Evolutionary conservation across 192 early-diverging fungal species (phyloP).

Genomic region (Piromyces finnis): DNA sequence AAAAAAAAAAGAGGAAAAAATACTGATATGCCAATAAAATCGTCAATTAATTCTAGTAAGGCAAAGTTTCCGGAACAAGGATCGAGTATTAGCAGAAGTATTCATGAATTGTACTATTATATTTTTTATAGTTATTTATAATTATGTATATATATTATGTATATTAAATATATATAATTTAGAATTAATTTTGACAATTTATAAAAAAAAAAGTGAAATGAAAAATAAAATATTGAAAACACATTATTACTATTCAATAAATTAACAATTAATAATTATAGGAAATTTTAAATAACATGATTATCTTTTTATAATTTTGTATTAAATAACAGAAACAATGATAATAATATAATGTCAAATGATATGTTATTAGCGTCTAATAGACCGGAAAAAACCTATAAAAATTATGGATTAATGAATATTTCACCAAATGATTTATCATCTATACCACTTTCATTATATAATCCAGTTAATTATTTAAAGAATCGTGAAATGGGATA

Average conservation of each 20-base stretch:
- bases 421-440: neutral
- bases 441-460: neutral
- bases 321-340: neutral
- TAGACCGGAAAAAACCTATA: neutral
- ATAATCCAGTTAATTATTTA: neutral
- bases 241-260: too few species aligned
- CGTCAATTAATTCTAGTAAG: neutral
- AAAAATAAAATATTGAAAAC: too few species aligned
- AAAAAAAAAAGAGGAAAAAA: neutral
- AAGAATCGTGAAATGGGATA: neutral
- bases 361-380: neutral
- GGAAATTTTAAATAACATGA: too few species aligned
- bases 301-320: neutral
- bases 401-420: neutral
- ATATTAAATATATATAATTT: too few species aligned
- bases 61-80: neutral
- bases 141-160: neutral
- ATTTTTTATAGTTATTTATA: neutral
- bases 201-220: too few species aligned
- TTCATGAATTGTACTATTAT: neutral
- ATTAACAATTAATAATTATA: too few species aligned
- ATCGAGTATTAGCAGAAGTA: neutral
- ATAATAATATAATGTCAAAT: neutral
- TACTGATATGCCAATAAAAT: neutral
- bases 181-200: too few species aligned